These are phyloP conservation scores for Groenewaldozyma sp. DNA, from an alignment of 1,139 yeast species.

Conservation along the genomic window DNA sequence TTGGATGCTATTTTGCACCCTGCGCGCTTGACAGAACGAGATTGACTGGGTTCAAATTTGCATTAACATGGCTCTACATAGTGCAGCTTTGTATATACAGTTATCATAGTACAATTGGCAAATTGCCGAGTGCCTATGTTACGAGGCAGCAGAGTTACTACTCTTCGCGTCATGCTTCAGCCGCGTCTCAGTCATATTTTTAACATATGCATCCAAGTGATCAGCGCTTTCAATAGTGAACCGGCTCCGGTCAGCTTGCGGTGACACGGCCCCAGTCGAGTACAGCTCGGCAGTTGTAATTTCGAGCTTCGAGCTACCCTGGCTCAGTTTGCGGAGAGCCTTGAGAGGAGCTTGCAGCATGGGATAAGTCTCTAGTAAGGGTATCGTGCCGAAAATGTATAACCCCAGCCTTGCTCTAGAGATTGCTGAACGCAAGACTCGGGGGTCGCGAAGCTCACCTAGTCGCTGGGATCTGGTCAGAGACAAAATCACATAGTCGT, in stretches of 20 bases:
- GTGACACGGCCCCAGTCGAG: slow-evolving; percentile 10
- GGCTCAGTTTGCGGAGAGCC: slow-evolving; percentile 9
- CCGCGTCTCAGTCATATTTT: slow-evolving; percentile 28
- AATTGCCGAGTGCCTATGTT: no score
- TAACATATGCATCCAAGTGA: slow-evolving; percentile 32
- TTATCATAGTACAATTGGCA: no score
- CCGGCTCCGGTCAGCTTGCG: slow-evolving; percentile 12
- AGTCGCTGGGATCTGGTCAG: slow-evolving; percentile 20
- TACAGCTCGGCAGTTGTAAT: slow-evolving; percentile 31
- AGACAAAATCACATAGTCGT: slow-evolving; percentile 29
- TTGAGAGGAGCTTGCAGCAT: slow-evolving; percentile 12
- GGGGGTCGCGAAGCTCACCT: slow-evolving; percentile 22
- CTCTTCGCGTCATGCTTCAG: slow-evolving; percentile 15
- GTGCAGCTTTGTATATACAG: no score
- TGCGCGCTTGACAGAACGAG: no score
- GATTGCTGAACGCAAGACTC: slow-evolving; percentile 24
- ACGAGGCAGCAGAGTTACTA: no score
- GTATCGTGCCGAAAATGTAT: slow-evolving; percentile 28
- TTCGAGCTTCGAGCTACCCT: slow-evolving; percentile 21
- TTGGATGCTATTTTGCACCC: no score
- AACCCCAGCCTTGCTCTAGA: slow-evolving; percentile 30
- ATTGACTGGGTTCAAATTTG: no score
- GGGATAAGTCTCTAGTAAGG: slow-evolving; percentile 13
- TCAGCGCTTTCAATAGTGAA: slow-evolving; percentile 29
- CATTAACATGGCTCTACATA: no score